Base-by-base conservation (phyloP, 2,329 filamentous ascomycete species). In the Cadophora malorum region DNA sequence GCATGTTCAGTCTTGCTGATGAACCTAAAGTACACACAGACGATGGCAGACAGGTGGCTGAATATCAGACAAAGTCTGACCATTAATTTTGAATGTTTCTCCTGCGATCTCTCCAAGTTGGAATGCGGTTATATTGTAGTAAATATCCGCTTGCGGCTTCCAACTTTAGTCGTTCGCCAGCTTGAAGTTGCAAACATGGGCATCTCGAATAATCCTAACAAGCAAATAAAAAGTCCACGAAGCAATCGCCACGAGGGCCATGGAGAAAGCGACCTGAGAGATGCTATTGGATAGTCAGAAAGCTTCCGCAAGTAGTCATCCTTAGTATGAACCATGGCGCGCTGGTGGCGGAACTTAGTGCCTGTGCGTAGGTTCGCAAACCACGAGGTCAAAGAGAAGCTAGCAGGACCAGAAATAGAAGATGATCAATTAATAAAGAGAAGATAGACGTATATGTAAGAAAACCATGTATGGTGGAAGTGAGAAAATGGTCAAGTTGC, bases 1-100 rank as follows among this genome's bases (percentile, higher is more conserved):
- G n/a, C 31, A 23, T 21, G 10, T 33, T 33, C 1, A 21, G 23
- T 21, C 41, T 35, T 49, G 59, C 8, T 33, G 19, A 35, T 33
- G 45, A 62, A 50, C 59, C 14, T 31, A 50, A 62, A 28, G 35
- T 31, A 62, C 59, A 62, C 59, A 62, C 59, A 62, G 59, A 62
- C 59, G 47, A 21, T 35, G 59, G 50, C 45, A 62, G 38, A 50
- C 41, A 33, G 25, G 25, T 31, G 45, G 59, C 45, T 62, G 14
- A 58, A 58, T 33, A 58, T 58, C 33, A 23, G 55, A 58, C 31
- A 21, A 41, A 23, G 55, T 58, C 55, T 23, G 33, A 38, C n/a
- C 55, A 38, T 1, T n/a, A 31, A 23, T 8, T 23, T 9, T 23
- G 9, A 3, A 41, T 33, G n/a, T n/a, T n/a, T n/a, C n/a, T n/a